Evolutionary conservation across 2,329 filamentous ascomycete species (phyloP), one percentile per base, ranked within the genome.

Genomic region (Cordyceps tenuipes): DNA sequence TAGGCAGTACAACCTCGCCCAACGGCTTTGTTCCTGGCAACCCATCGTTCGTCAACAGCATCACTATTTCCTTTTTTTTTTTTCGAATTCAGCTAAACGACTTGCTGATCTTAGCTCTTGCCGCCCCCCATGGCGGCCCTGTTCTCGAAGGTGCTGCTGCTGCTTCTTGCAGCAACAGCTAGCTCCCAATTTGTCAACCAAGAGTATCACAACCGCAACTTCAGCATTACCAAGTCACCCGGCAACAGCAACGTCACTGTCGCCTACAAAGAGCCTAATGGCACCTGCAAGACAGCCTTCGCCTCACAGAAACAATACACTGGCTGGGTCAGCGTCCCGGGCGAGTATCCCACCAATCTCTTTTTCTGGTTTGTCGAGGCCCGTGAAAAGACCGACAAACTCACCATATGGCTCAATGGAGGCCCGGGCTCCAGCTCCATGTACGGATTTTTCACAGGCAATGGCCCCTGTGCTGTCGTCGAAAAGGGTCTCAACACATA

Each of bases 311-410:
- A 85, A 69, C 87, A 90, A 69, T 88, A 86, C 68, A 83, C 85
- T 4, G 87, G 87, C 67, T 89, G 88, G 80, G 82, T 90, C 60
- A 79, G 74, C 57, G 72, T 89, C 5, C 83, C 84, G 5, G 84
- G 77, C 49, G 71, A 75, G 31, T 82, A 77, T 64, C 72, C 77
- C 19, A 79, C 79, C 48, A 82, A 79, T 64, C 65, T 79, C 4
- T 80, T 80, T 69, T 80, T 80, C 66, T 80, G 77, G 77, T 79
- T 78, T 62, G 74, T 80, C 51, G 75, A 74, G 54, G 76, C 75
- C 17, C 75, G 77, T 26, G 68, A 77, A 61, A 69, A 68, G 5
- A 77, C 76, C 4, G 70, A 76, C 13, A 69, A 69, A 55, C 67
- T 79, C 61, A 77, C 83, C 3, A 80, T 88, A 67, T 88, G 83